A percentile compares a stretch with the other conserved stretches of the same genome.
These are phyloP conservation scores for Lindgomyces ingoldianus DNA, from an alignment of 495 filamentous ascomycete genomes.

Conservation along the genomic window DNA sequence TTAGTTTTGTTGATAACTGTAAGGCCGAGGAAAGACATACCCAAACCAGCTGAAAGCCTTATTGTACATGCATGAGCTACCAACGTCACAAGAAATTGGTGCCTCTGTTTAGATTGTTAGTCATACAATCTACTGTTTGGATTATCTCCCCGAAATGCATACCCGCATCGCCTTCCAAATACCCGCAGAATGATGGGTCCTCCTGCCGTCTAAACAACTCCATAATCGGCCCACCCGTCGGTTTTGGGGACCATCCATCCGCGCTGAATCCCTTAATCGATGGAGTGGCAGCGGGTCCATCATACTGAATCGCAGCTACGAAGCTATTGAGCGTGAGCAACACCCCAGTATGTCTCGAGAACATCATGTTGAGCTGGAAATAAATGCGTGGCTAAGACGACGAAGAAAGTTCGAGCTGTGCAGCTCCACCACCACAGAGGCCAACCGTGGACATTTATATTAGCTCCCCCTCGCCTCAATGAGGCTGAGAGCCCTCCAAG, in stretches of 20 bases:
- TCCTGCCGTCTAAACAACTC: conserved; percentile 9
- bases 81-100: neutral
- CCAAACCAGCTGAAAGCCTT: conserved; percentile 5
- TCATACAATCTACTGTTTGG: neutral
- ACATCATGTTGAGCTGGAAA: neutral
- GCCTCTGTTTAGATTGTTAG: neutral
- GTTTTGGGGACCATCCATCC: conserved; percentile 4
- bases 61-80: conserved; percentile 5
- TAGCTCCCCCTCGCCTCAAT: too few relatives aligned
- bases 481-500: too few relatives aligned
- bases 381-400: too few relatives aligned
- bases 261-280: neutral
- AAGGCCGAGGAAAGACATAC: neutral
- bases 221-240: neutral
- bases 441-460: too few relatives aligned
- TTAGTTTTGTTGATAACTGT: neutral
- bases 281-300: conserved; percentile 5
- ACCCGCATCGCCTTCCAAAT: conserved; percentile 7
- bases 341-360: neutral
- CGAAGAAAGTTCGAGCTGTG: too few relatives aligned
- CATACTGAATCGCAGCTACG: neutral
- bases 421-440: too few relatives aligned
- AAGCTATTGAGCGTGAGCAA: neutral
- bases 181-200: conserved; percentile 7
- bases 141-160: neutral